These are phyloP conservation scores for Globisporangium paroecandrum DNA, from an alignment of 352 stramenopile genomes.

Conservation along the genomic window DNA sequence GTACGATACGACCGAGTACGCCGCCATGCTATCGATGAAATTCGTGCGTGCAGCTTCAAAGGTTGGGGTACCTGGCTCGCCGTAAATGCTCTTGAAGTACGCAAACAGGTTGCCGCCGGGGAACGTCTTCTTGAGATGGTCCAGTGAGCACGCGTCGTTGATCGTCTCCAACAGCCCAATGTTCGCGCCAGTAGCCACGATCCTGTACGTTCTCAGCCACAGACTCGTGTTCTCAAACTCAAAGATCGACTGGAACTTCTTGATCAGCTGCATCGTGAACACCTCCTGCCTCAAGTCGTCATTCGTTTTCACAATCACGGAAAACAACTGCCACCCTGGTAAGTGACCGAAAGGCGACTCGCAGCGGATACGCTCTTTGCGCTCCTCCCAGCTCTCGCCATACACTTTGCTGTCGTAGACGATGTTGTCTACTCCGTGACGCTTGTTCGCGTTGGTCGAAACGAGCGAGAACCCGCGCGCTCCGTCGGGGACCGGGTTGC, in stretches of 20 bases:
- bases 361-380: slow-evolving; percentile 50
- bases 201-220: slow-evolving; percentile 94
- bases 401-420: slow-evolving; percentile 82
- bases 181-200: slow-evolving; percentile 91
- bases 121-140: slow-evolving; percentile 95
- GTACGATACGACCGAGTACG: slow-evolving; percentile 97
- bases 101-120: slow-evolving; percentile 77
- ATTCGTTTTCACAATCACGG: slow-evolving; percentile 97
- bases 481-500: neutral
- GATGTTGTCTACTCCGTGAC: slow-evolving; percentile 52
- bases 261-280: slow-evolving; percentile 97
- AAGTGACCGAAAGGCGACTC: slow-evolving; percentile 77
- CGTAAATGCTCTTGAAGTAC: slow-evolving; percentile 86
- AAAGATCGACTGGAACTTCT: slow-evolving; percentile 94
- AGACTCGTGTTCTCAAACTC: slow-evolving; percentile 88
- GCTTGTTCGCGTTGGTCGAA: slow-evolving; percentile 23
- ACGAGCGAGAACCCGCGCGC: slow-evolving; percentile 17
- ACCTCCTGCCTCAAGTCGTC: slow-evolving; percentile 97
- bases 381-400: slow-evolving; percentile 66
- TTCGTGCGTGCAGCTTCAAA: slow-evolving; percentile 83
- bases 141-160: slow-evolving; percentile 94
- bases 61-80: slow-evolving; percentile 30
- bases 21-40: slow-evolving; percentile 94
- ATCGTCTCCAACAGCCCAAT: slow-evolving; percentile 96
- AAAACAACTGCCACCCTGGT: slow-evolving; percentile 87